Conservation (phyloP, 257 asterid species). For the Apocynum venetum region DNA sequence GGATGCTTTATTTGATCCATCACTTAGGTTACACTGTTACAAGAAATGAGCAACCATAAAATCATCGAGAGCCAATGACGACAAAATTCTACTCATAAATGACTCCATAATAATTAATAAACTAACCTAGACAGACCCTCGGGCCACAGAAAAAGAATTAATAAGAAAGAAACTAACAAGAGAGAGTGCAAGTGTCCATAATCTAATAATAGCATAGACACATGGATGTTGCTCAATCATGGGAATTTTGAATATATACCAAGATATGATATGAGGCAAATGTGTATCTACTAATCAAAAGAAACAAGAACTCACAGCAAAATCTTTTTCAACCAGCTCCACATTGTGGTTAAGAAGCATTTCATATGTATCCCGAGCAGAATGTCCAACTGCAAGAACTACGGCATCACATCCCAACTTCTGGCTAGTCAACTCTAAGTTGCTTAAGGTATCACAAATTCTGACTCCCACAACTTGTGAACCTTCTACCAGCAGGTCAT, state of each 20-base stretch:
- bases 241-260: not conserved
- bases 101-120: too few species aligned
- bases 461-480: conserved; percentile 63
- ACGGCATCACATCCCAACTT: conserved; percentile 69
- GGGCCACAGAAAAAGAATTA: too few species aligned
- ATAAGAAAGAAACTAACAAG: too few species aligned
- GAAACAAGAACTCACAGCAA: conserved; percentile 59
- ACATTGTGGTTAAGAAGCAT: conserved; percentile 88
- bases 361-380: conserved; percentile 86
- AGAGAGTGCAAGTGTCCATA: not conserved
- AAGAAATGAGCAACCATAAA: not conserved
- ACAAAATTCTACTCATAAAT: not conserved
- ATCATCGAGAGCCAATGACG: not conserved
- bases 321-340: conserved; percentile 68
- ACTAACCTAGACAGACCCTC: not conserved
- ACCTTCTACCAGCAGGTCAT: conserved; percentile 71
- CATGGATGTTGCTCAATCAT: not conserved
- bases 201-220: not conserved
- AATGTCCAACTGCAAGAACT: conserved; percentile 96
- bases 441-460: conserved; percentile 55
- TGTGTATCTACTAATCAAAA: not conserved
- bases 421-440: conserved; percentile 28
- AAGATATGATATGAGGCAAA: not conserved
- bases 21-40: not conserved
- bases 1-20: not conserved